phyloP scores from a whole-genome alignment of 495 filamentous ascomycete genomes.

The Xylaria sp. region DNA sequence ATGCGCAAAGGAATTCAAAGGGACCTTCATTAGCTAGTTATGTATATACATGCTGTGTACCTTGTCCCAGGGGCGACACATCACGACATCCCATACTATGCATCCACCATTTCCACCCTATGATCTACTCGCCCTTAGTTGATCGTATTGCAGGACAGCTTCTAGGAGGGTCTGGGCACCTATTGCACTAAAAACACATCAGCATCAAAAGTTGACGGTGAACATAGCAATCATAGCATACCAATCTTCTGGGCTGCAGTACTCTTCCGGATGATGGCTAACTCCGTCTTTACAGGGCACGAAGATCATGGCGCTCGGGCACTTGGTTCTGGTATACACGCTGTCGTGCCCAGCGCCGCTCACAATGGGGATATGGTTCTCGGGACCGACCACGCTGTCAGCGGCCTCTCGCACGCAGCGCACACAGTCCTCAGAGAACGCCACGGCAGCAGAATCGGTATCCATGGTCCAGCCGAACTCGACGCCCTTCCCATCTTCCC shows the following conservation, averaged over 20 bases:
- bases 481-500: constrained; percentile 53
- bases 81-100: background rate
- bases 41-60: background rate
- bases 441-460: constrained; percentile 58
- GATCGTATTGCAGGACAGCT: constrained; percentile 1
- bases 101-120: background rate
- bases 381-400: constrained; percentile 47
- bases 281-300: background rate
- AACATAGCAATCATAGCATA: background rate
- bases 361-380: constrained; percentile 47
- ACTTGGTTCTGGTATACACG: constrained; percentile 14
- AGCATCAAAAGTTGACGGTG: constrained; percentile 16
- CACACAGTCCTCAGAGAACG: constrained; percentile 72
- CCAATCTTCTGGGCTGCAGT: background rate
- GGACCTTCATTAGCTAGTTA: background rate
- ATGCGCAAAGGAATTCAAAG: background rate
- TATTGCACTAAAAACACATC: background rate
- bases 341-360: constrained; percentile 64
- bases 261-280: background rate
- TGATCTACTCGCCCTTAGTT: background rate
- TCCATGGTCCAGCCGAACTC: constrained; percentile 57
- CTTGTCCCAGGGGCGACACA: background rate
- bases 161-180: constrained; percentile 1
- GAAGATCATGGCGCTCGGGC: background rate
- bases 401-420: constrained; percentile 65